A percentile compares a stretch with the other conserved stretches of the same genome.
Conservation (phyloP, 1,139 yeast species). For the Hanseniaspora uvarum region DNA sequence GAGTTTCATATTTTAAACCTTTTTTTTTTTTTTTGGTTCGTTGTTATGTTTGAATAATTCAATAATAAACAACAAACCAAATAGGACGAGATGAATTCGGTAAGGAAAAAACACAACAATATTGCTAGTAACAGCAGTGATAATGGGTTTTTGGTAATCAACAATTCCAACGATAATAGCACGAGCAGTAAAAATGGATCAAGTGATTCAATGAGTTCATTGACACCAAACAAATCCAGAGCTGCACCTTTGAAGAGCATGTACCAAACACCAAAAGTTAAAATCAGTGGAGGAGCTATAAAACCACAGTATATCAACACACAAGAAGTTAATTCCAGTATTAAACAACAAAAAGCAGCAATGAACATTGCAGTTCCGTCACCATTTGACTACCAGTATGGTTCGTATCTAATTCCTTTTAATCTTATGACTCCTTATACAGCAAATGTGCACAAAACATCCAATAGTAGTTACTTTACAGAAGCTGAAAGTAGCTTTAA, state of each 20-base stretch:
- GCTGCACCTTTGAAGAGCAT: background rate
- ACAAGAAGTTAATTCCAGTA: background rate
- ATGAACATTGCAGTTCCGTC: background rate
- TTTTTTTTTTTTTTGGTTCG: no score
- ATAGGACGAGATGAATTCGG: background rate
- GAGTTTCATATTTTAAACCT: no score
- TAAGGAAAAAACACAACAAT: background rate
- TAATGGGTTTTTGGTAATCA: background rate
- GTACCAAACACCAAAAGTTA: background rate
- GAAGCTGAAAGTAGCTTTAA: background rate
- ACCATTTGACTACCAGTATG: conserved; percentile 17
- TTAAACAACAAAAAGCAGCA: background rate
- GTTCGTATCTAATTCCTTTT: conserved; percentile 12
- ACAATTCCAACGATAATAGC: background rate
- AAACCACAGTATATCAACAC: conserved; percentile 3
- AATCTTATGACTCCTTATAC: conserved; percentile 17
- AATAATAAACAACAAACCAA: background rate
- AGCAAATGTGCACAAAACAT: background rate
- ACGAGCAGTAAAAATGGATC: background rate
- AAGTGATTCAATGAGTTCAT: background rate
- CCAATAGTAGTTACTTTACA: background rate
- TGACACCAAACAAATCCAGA: background rate
- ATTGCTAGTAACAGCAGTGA: background rate
- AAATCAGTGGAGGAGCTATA: background rate
- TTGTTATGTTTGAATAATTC: background rate